Percentiles rank a stretch among this genome's conserved stretches.
phyloP scores from a whole-genome alignment of 768 basidiomycete species.

The Cubamyces sp. region DNA sequence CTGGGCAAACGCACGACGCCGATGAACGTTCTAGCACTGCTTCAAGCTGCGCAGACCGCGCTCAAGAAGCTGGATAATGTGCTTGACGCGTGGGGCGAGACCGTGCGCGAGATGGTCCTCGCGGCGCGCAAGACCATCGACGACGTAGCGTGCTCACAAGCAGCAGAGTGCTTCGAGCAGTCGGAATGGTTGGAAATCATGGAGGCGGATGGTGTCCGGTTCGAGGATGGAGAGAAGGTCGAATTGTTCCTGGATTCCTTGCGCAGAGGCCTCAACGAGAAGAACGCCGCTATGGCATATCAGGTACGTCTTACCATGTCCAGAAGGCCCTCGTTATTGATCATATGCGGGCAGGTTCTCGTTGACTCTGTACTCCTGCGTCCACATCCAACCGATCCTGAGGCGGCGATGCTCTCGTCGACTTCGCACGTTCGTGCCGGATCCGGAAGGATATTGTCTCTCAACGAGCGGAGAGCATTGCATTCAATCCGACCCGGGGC shows the following conservation, averaged over 20 bases:
- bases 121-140: constrained; percentile 64
- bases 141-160: constrained; percentile 58
- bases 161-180: constrained; percentile 68
- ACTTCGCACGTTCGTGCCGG: constrained; percentile 78
- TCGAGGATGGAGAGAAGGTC: constrained; percentile 79
- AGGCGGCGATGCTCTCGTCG: constrained; percentile 63
- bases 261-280: constrained; percentile 63
- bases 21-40: constrained; percentile 64
- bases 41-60: constrained; percentile 69
- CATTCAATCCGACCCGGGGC: too few species aligned
- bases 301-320: constrained; percentile 54
- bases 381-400: constrained; percentile 60
- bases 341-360: constrained; percentile 51
- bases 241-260: constrained; percentile 74
- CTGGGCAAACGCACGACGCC: constrained; percentile 72
- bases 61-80: constrained; percentile 54
- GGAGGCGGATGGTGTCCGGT: constrained; percentile 70
- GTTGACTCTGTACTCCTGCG: constrained; percentile 75
- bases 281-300: constrained; percentile 71
- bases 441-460: too few species aligned
- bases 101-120: constrained; percentile 67
- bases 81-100: constrained; percentile 75
- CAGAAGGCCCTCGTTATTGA: neutral
- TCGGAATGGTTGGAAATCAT: constrained; percentile 77
- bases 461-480: too few species aligned